A percentile compares a stretch with the other conserved stretches of the same genome.
These are phyloP conservation scores for Suillus luteus DNA, from an alignment of 768 basidiomycete species.

Conservation along the genomic window DNA sequence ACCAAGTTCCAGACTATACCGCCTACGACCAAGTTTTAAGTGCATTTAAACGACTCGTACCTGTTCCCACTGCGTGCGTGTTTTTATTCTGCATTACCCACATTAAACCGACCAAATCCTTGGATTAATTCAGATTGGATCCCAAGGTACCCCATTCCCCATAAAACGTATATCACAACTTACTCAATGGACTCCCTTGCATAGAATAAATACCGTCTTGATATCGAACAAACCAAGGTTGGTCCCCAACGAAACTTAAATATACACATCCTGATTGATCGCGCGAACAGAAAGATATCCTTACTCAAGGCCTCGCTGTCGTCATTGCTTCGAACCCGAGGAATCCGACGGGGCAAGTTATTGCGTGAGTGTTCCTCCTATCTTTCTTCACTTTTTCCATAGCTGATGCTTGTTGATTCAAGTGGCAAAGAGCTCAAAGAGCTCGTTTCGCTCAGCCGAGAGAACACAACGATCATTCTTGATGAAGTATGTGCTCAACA, in stretches of 20 bases:
- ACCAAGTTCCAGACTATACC: constrained; percentile 92
- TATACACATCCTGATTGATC: constrained; percentile 7
- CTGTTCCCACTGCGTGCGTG: constrained; percentile 84
- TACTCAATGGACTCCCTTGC: constrained; percentile 13
- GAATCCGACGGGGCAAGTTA: constrained; percentile 93
- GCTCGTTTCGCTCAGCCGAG: constrained; percentile 70
- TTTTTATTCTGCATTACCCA: constrained; percentile 1
- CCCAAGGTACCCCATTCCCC: constrained; percentile 37
- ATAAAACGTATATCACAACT: neutral
- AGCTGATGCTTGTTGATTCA: constrained; percentile 15
- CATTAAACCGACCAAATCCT: constrained; percentile 11
- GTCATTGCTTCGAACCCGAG: constrained; percentile 93
- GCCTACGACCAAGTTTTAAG: constrained; percentile 83
- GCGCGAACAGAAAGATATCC: constrained; percentile 65
- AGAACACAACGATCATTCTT: constrained; percentile 81
- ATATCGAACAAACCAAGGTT: constrained; percentile 80
- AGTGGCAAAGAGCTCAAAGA: constrained; percentile 82
- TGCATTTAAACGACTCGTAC: constrained; percentile 87
- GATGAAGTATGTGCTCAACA: constrained; percentile 59
- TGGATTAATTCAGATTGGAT: constrained; percentile 41
- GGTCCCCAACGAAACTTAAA: constrained; percentile 9
- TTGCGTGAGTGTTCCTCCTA: constrained; percentile 45
- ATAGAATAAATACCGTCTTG: constrained; percentile 69
- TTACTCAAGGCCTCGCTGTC: constrained; percentile 80
- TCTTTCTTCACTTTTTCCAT: neutral